phyloP scores from a whole-genome alignment of 2,329 filamentous ascomycete genomes.

The Aspergillus tubingensis region DNA sequence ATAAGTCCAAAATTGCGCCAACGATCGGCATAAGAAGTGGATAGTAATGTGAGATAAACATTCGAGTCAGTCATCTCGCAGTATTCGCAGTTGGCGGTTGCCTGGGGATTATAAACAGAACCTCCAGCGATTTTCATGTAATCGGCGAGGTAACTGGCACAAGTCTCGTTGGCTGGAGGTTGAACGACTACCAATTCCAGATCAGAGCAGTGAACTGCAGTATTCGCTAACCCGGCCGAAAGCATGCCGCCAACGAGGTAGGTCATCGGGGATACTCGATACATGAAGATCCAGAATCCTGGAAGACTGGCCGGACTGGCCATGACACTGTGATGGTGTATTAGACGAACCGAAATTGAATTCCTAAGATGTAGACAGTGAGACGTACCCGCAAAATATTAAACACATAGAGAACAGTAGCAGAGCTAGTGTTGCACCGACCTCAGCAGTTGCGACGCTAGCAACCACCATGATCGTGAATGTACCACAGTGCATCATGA shows the following conservation, averaged over 20 bases:
- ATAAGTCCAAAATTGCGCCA: conserved; percentile 5
- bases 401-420: conserved; percentile 1
- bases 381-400: conserved; percentile 3
- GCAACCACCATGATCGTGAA: conserved; percentile 7
- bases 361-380: not conserved
- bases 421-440: conserved; percentile 4
- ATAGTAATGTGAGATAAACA: not conserved
- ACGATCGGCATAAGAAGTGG: not conserved
- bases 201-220: not conserved
- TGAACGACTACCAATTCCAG: not conserved
- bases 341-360: not conserved
- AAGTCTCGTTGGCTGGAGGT: not conserved
- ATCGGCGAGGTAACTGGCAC: not conserved
- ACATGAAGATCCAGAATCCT: conserved; percentile 15
- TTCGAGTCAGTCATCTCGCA: conserved; percentile 4
- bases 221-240: conserved; percentile 1
- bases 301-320: not conserved
- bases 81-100: not conserved
- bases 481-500: conserved; percentile 40
- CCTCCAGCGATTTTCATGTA: conserved; percentile 6
- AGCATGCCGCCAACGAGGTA: conserved; percentile 13
- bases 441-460: conserved; percentile 7
- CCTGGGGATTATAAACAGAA: not conserved
- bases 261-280: conserved; percentile 10
- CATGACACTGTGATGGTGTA: not conserved